Evolutionary conservation across 306 rosid species (phyloP), one percentile per base, ranked within the genome.

Genomic region (Cicer pinnatifidum): DNA sequence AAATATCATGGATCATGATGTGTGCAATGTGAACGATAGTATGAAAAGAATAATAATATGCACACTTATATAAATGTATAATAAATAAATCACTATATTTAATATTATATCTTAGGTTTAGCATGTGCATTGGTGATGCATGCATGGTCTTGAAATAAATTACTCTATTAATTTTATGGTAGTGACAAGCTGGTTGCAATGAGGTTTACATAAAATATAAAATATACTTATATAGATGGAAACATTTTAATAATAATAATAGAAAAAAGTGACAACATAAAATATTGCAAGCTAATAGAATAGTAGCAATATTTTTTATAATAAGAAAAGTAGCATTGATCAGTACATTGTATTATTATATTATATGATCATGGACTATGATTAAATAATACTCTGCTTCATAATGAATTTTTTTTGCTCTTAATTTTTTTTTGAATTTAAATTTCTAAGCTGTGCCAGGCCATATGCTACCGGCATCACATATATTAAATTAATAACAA

Each of bases 121-220:
- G 85, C 91, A 74, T 80, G 97, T 77, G 84, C 84, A 80, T 79
- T 80, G 71, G 78, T 76, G 87, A 62, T 80, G 75, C 54, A 69
- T 82, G 69, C 54, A 75, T 81, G 60, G 60, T 77, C 75, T 59
- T 33, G 17, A 53, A 76, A 56, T 76, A 75, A 81, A 77, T n/a
- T 57, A 64, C 16, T 16, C 12, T 61, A 45, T 23, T 23, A 23
- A 23, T 75, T 75, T 44, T 38, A 78, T 48, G 40, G 45, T 40
- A 75, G 75, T 84, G 82, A 73, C 77, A 57, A 57, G 79, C 62
- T 72, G 61, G 80, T 57, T 64, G 79, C 81, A 58, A 67, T 62
- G 64, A 51, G 43, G 53, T 81, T 59, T 62, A 11, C 71, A 73
- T 20, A 20, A 20, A 19, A 19, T 19, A 19, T 75, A 81, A 78